Conservation (phyloP, 148 eudicot species). For the Heliosperma pusillum region DNA sequence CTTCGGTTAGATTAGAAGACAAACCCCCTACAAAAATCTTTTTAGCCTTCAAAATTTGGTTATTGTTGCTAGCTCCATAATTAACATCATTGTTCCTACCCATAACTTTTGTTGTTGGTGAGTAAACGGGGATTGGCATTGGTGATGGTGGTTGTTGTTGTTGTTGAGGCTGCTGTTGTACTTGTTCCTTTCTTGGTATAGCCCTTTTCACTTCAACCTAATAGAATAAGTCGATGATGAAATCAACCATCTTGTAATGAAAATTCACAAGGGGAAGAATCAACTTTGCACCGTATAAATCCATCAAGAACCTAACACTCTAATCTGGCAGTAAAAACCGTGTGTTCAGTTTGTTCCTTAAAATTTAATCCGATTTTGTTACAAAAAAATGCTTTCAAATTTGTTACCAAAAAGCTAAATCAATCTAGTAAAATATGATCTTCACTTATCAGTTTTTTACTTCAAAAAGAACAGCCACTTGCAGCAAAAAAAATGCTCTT, state of each 20-base stretch:
- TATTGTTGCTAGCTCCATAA: conserved; percentile 22
- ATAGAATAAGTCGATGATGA: conserved; percentile 10
- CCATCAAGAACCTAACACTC: background rate
- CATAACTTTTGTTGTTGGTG: conserved; percentile 29
- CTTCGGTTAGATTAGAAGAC: conserved; percentile 65
- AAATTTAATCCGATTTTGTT: background rate
- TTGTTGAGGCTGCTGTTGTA: background rate
- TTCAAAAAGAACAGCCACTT: background rate
- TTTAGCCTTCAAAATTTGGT: conserved; percentile 43
- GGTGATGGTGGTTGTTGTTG: conserved; percentile 12
- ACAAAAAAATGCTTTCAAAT: no score
- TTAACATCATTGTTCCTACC: conserved; percentile 38
- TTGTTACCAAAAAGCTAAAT: background rate
- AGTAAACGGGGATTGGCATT: conserved; percentile 25
- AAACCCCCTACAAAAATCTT: conserved; percentile 95
- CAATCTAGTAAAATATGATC: background rate
- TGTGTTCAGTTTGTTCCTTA: no score
- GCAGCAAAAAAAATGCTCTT: background rate
- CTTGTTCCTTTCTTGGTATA: conserved; percentile 58
- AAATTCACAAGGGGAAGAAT: background rate
- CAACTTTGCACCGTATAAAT: background rate
- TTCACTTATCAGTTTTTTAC: background rate
- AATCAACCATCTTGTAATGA: background rate
- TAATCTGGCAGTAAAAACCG: background rate
- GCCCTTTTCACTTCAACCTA: conserved; percentile 91